Evolutionary conservation across 805 yeast species (phyloP).

Genomic region (Cyberlindnera galapagoensis): DNA sequence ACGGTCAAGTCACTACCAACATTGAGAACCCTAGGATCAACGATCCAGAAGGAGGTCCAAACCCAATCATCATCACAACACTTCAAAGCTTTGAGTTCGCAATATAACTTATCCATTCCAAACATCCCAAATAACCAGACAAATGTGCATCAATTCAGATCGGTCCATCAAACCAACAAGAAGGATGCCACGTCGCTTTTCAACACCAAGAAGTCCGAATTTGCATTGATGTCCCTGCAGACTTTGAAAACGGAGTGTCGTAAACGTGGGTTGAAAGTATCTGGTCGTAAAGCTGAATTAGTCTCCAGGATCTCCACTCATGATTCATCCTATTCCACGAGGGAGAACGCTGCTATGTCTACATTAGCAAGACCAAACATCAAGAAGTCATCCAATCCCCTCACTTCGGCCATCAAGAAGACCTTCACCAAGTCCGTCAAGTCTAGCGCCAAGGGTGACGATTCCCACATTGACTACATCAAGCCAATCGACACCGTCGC

Average conservation of each 20-base stretch:
- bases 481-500: slow-evolving; percentile 29
- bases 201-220: slow-evolving; percentile 21
- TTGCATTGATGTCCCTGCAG: slow-evolving; percentile 41
- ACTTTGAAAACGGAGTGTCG: slow-evolving; percentile 54
- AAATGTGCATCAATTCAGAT: too few relatives aligned
- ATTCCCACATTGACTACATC: slow-evolving; percentile 52
- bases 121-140: slow-evolving; percentile 18
- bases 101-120: slow-evolving; percentile 17
- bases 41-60: slow-evolving; percentile 7
- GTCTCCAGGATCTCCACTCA: slow-evolving; percentile 29
- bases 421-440: slow-evolving; percentile 20
- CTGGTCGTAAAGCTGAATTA: slow-evolving; percentile 58
- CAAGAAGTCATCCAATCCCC: slow-evolving; percentile 1
- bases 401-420: slow-evolving; percentile 6
- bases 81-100: slow-evolving; percentile 10
- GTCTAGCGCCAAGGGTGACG: slow-evolving; percentile 43
- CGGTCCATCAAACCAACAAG: slow-evolving; percentile 26
- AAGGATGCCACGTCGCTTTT: slow-evolving; percentile 23
- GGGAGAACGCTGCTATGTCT: slow-evolving; percentile 9
- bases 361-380: slow-evolving; percentile 10
- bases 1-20: slow-evolving; percentile 25
- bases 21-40: slow-evolving; percentile 13
- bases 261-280: slow-evolving; percentile 49
- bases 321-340: slow-evolving; percentile 16
- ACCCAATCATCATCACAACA: slow-evolving; percentile 9